Base-by-base conservation (phyloP, 2,329 filamentous ascomycete genomes). In the Plectosphaerella plurivora region DNA sequence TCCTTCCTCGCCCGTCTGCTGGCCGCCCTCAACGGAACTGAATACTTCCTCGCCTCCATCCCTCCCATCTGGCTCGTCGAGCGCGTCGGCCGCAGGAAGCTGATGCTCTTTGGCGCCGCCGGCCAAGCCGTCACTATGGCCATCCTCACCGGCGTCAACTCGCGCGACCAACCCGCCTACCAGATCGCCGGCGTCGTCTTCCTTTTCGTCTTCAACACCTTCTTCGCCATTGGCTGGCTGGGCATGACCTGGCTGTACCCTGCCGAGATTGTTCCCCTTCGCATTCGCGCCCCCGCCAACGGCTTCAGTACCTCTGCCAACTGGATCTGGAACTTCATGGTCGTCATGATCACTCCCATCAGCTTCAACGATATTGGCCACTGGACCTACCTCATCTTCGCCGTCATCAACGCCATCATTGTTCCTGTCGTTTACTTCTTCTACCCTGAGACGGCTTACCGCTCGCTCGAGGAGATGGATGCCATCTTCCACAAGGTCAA, bases 51-150 rank as follows among this genome's bases (percentile, higher is more conserved):
- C 65, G 68, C 79, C 1, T 85, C 85, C 3, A 81, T 84, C 81
- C 75, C 76, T 1, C 73, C 76, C 1, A 74, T 79, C 18, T 83
- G 84, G 64, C 73, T 86, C 24, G 82, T 87, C 37, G 84, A 88
- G 65, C 77, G 80, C 2, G 80, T 86, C 4, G 86, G 86, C 11
- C 83, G 88, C 25, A 78, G 87, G 16, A 80, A 81, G 61, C 77
- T 91, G 55, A 90, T 91, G 85, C 69, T 91, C 16, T 81, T 89
- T 56, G 87, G 87, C 50, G 82, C 83, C 0, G 69, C 79, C 25
- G 83, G 63, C 78, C 84, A 86, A 72, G 82, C 82, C 37, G 63
- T 77, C 2, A 83, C 81, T 49, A 89, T 90, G 87, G 78, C 83
- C 2, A 75, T 89, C 37, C 72, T 83, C 37, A 73, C 77, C 0